These are phyloP conservation scores for Saturnispora besseyi DNA, from an alignment of 805 yeast species.

Conservation along the genomic window DNA sequence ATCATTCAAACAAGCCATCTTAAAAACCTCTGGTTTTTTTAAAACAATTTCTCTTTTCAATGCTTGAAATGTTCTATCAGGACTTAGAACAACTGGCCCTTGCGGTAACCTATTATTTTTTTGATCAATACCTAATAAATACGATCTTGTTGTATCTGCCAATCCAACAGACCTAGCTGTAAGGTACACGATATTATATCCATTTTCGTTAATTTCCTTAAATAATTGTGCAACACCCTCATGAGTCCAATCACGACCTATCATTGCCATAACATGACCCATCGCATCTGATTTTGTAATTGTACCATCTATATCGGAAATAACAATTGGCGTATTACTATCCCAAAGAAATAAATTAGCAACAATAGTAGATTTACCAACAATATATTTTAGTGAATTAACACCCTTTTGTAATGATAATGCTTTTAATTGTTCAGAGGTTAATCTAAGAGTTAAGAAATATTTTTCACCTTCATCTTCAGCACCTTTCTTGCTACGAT, in stretches of 20 bases:
- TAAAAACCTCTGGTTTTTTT: conserved; percentile 96
- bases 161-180: conserved; percentile 95
- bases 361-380: conserved; percentile 69
- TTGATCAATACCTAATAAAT: conserved; percentile 69
- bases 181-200: conserved; percentile 86
- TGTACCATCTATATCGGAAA: conserved; percentile 96
- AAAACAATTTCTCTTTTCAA: conserved; percentile 82
- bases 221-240: conserved; percentile 88
- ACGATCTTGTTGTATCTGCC: conserved; percentile 85
- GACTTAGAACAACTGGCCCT: conserved; percentile 93
- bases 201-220: conserved; percentile 77
- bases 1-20: conserved; percentile 92
- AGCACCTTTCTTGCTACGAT: not conserved
- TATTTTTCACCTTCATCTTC: conserved; percentile 29
- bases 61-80: conserved; percentile 96
- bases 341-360: conserved; percentile 81
- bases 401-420: conserved; percentile 70
- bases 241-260: conserved; percentile 98
- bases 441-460: conserved; percentile 82
- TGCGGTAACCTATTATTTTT: conserved; percentile 63
- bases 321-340: conserved; percentile 77
- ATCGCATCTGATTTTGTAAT: conserved; percentile 96
- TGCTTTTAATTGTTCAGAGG: conserved; percentile 78
- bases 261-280: conserved; percentile 88
- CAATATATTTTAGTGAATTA: conserved; percentile 70